phyloP scores from a whole-genome alignment of 768 basidiomycete genomes.

The Calvatia gigantea region DNA sequence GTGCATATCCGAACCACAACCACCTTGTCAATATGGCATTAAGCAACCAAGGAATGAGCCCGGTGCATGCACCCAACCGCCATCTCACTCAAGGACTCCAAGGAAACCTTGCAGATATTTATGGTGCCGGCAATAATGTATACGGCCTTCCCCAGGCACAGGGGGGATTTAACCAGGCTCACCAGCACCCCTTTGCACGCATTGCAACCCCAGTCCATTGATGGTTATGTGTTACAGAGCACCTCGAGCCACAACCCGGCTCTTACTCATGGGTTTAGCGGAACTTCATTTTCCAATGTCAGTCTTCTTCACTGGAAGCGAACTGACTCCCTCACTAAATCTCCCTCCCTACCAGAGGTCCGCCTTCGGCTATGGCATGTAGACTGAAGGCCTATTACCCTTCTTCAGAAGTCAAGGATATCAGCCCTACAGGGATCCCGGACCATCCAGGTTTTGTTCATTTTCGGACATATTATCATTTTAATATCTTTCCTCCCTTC shows the following conservation, averaged over 20 bases:
- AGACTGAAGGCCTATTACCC: slow-evolving; percentile 30
- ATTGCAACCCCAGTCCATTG: slow-evolving; percentile 70
- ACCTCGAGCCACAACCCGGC: slow-evolving; percentile 63
- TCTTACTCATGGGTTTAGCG: slow-evolving; percentile 58
- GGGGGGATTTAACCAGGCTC: slow-evolving; percentile 55
- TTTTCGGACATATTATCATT: slow-evolving; percentile 35
- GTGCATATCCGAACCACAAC: slow-evolving; percentile 57
- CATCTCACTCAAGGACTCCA: slow-evolving; percentile 55
- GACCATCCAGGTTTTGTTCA: slow-evolving; percentile 15
- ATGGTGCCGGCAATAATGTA: slow-evolving; percentile 56
- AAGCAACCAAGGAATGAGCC: slow-evolving; percentile 51
- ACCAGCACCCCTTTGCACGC: slow-evolving; percentile 52
- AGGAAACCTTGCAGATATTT: slow-evolving; percentile 63
- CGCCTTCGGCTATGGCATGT: slow-evolving; percentile 79
- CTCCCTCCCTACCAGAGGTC: slow-evolving; percentile 80
- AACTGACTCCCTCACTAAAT: slow-evolving; percentile 50
- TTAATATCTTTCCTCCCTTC: slow-evolving; percentile 30
- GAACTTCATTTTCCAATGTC: slow-evolving; percentile 45
- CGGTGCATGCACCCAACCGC: slow-evolving; percentile 42
- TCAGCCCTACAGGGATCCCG: slow-evolving; percentile 17
- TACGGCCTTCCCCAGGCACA: slow-evolving; percentile 56
- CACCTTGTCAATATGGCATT: slow-evolving; percentile 55
- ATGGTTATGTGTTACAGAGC: slow-evolving; percentile 78
- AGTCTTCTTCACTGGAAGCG: slow-evolving; percentile 53
- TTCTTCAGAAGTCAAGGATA: slow-evolving; percentile 22